Base-by-base conservation (phyloP, 768 basidiomycete species). In the Lyophyllum shimeji region DNA sequence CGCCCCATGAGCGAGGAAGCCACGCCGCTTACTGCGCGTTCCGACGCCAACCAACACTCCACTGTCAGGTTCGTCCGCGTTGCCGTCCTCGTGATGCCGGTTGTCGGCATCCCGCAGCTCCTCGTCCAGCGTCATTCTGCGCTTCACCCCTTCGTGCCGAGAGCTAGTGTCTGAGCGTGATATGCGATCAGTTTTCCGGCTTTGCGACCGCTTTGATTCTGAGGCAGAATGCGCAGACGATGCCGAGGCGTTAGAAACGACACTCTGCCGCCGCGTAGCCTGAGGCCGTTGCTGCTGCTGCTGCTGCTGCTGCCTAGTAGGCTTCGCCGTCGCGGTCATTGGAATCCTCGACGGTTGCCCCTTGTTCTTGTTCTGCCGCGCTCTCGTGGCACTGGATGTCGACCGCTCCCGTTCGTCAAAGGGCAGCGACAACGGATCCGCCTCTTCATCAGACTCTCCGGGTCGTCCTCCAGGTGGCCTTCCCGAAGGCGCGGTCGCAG, bases 1-100 rank as follows among this genome's bases (percentile, higher is more conserved):
- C 89, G 0, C 90, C 90, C 90, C 90, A 62, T 83, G 85, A 3
- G 87, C 85, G 20, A 91, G 72, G 59, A 90, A 93, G 1, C 87
- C 86, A 4, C 66, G 71, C 17, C 69, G 74, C 61, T 77, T 82
- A 49, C 76, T 81, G 64, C 75, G 76, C 39, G 74, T 81, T 11
- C 87, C 87, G 1, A 81, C 76, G 17, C 80, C 86, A 1, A 75
- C 68, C 12, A 83, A 76, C 13, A 82, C 71, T 21, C 76, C 79
- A 55, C 74, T 77, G 1, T 87, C 84, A 18, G 72, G 55, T n/a
- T 74, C 79, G n/a, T 66, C 67, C 7, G 74, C 76, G 37, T 66
- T 67, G 20, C 73, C 70, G 31, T 71, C 71, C 1, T 68, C 72
- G 23, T 72, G 66, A 29, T 72, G 66, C 15, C 20, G 53, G 43